A percentile compares a stretch with the other conserved stretches of the same genome.
Conservation (phyloP, 2,329 filamentous ascomycete genomes). For the Microsporum audouinii region DNA sequence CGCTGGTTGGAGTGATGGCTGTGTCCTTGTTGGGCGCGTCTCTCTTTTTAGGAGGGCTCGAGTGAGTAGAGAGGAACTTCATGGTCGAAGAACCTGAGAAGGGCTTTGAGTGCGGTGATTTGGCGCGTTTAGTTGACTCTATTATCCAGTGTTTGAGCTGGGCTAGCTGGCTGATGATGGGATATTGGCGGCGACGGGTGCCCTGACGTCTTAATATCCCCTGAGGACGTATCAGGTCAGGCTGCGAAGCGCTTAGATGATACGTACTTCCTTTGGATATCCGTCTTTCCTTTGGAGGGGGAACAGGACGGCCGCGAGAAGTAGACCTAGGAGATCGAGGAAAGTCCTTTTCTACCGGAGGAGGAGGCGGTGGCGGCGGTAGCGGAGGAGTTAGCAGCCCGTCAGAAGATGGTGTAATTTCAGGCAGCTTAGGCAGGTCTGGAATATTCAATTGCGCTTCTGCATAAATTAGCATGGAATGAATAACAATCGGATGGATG, state of each 20-base stretch:
- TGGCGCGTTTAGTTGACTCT: conserved; percentile 53
- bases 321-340: conserved; percentile 62
- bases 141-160: conserved; percentile 63
- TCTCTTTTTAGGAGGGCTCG: conserved; percentile 30
- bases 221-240: conserved; percentile 48
- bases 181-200: conserved; percentile 47
- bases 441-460: conserved; percentile 50
- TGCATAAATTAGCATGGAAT: conserved; percentile 43
- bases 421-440: conserved; percentile 67
- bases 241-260: conserved; percentile 65
- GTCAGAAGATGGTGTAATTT: conserved; percentile 35
- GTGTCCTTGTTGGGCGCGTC: conserved; percentile 23
- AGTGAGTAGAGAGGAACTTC: conserved; percentile 29
- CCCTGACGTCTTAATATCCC: conserved; percentile 45
- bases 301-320: conserved; percentile 63
- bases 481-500: conserved; percentile 51
- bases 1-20: conserved; percentile 16
- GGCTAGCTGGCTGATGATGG: conserved; percentile 55
- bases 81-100: conserved; percentile 22
- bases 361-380: conserved; percentile 44
- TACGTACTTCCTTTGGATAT: conserved; percentile 73
- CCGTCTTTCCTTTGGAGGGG: conserved; percentile 77
- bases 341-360: conserved; percentile 62
- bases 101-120: conserved; percentile 40
- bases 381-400: conserved; percentile 36